These are phyloP conservation scores for Zygotorulaspora sp. DNA, from an alignment of 805 yeast species.

Conservation along the genomic window DNA sequence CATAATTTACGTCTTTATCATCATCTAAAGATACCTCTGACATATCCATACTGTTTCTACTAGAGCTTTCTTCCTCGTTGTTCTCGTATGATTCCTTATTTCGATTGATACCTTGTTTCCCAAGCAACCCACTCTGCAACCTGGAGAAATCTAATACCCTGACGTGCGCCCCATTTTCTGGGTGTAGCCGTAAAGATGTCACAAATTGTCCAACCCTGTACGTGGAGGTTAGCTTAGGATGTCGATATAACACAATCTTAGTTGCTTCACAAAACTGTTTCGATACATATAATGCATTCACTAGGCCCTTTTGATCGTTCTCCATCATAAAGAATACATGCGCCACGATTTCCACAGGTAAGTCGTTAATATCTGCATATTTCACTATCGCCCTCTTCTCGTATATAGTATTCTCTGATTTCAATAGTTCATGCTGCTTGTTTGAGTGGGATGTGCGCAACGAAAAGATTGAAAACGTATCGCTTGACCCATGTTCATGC, in stretches of 20 bases:
- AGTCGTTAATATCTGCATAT: constrained; percentile 23
- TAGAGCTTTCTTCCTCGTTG: constrained; percentile 11
- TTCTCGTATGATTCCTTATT: constrained; percentile 4
- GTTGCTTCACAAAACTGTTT: constrained; percentile 48
- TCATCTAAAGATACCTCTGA: constrained; percentile 7
- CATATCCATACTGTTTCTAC: constrained; percentile 1
- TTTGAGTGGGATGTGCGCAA: constrained; percentile 22
- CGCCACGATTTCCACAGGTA: constrained; percentile 36
- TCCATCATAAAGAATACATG: constrained; percentile 22
- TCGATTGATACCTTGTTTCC: not conserved
- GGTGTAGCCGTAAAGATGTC: constrained; percentile 54
- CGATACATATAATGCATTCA: constrained; percentile 48
- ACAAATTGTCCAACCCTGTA: constrained; percentile 80
- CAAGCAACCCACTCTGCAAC: constrained; percentile 36
- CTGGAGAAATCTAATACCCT: constrained; percentile 54
- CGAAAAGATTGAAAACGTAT: constrained; percentile 32
- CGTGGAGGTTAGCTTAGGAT: constrained; percentile 59
- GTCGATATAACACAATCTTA: constrained; percentile 50
- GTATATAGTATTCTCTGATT: constrained; percentile 8
- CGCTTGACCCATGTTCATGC: constrained; percentile 33
- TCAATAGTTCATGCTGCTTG: constrained; percentile 7
- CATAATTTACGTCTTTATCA: constrained; percentile 14
- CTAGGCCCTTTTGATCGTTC: constrained; percentile 31
- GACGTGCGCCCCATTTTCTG: constrained; percentile 54
- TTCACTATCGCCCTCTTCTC: constrained; percentile 10